Conservation (phyloP, 2,329 filamentous ascomycete genomes). For the Talaromyces sp. region DNA sequence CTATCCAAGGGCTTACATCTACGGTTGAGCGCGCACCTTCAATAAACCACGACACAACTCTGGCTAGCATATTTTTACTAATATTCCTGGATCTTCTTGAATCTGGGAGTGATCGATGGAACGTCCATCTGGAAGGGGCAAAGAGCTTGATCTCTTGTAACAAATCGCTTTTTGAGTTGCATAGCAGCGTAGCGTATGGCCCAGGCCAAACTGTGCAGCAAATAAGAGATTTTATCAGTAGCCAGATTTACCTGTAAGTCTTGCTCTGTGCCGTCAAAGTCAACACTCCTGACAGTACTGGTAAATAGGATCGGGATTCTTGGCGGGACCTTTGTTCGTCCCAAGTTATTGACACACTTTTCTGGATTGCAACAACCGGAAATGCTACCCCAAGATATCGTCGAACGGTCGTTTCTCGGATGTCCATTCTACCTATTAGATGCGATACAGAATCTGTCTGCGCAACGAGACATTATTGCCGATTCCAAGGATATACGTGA, state of each 20-base stretch:
- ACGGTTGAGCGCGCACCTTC: conserved; percentile 13
- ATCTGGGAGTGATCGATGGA: conserved; percentile 15
- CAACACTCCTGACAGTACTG: neutral
- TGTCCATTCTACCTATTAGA: conserved; percentile 28
- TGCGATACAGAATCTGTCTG: conserved; percentile 7
- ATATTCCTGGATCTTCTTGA: conserved; percentile 17
- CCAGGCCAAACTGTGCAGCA: neutral
- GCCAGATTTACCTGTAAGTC: conserved; percentile 2
- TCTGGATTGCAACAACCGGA: conserved; percentile 10
- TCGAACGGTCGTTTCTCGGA: conserved; percentile 31
- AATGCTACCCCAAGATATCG: conserved; percentile 17
- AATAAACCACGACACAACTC: conserved; percentile 19
- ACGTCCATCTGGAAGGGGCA: conserved; percentile 13
- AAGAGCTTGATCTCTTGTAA: conserved; percentile 2
- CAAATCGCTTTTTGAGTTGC: neutral
- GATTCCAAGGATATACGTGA: neutral
- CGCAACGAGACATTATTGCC: neutral
- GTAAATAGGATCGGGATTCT: conserved; percentile 28
- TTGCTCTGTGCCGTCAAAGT: neutral
- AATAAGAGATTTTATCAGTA: conserved; percentile 3
- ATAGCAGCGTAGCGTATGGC: neutral
- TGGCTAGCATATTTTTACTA: conserved; percentile 29
- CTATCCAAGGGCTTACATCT: conserved; percentile 25
- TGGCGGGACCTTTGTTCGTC: conserved; percentile 27
- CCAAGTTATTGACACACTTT: conserved; percentile 22